These are phyloP conservation scores for Lupinus albus DNA, from an alignment of 306 rosid species.

Conservation along the genomic window DNA sequence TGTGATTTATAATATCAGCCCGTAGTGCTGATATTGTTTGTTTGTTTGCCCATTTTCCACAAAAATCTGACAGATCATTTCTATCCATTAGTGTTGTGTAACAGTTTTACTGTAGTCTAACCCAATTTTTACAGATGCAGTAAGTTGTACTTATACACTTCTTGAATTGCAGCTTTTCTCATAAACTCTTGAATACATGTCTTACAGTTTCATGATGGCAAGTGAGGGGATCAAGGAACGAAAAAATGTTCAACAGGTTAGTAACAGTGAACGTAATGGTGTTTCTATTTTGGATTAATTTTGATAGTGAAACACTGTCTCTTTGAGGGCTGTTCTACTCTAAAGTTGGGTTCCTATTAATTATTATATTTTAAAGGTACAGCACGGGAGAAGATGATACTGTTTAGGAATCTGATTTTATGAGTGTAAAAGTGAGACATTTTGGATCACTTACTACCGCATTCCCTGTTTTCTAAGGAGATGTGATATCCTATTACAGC, in stretches of 20 bases:
- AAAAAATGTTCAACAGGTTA: conserved; percentile 69
- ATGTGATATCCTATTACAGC: neutral
- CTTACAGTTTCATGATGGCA: conserved; percentile 90
- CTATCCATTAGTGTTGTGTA: conserved; percentile 7
- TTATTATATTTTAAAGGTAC: too few species aligned
- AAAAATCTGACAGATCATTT: neutral
- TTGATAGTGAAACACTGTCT: conserved; percentile 23
- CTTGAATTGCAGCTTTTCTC: conserved; percentile 37
- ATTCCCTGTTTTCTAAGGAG: conserved; percentile 14
- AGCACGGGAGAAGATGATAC: too few species aligned
- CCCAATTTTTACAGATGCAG: conserved; percentile 6
- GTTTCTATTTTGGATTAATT: conserved; percentile 23
- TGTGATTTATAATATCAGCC: neutral
- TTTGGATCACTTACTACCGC: neutral
- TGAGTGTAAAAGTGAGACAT: neutral
- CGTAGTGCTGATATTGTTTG: neutral
- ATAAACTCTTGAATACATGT: conserved; percentile 41
- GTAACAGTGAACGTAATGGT: conserved; percentile 5
- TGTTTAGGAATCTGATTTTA: too few species aligned
- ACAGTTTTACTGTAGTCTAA: conserved; percentile 29
- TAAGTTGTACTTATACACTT: conserved; percentile 10
- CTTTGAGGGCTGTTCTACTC: neutral
- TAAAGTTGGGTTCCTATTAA: neutral
- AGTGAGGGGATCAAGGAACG: conserved; percentile 92
- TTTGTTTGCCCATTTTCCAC: neutral